These are phyloP conservation scores for Globisporangium megalacanthum DNA, from an alignment of 352 stramenopile species.

Conservation along the genomic window DNA sequence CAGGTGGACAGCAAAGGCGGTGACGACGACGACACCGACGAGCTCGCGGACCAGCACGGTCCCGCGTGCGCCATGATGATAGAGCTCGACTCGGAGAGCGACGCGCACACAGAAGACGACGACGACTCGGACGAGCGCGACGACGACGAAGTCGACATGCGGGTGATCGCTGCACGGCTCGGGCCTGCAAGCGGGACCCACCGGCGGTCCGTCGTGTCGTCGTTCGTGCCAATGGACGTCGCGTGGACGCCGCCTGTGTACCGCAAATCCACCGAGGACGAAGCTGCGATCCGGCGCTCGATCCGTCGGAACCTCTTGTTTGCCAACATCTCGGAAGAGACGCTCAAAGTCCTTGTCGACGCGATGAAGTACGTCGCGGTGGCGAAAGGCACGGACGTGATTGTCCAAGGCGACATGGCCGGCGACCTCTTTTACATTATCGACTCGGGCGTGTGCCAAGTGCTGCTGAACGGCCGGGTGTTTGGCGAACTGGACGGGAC, in stretches of 20 bases:
- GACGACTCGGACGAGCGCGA: slow-evolving; percentile 15
- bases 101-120: slow-evolving; percentile 17
- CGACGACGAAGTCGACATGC: slow-evolving; percentile 40
- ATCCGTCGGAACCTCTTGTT: slow-evolving; percentile 66
- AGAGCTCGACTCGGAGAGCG: slow-evolving; percentile 8
- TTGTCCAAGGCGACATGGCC: slow-evolving; percentile 58
- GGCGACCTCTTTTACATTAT: slow-evolving; percentile 92
- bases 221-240: slow-evolving; percentile 37
- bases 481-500: slow-evolving; percentile 55
- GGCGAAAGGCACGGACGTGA: slow-evolving; percentile 39
- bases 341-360: slow-evolving; percentile 55
- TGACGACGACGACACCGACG: slow-evolving; percentile 18
- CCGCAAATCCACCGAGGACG: slow-evolving; percentile 45
- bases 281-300: slow-evolving; percentile 44
- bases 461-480: slow-evolving; percentile 54
- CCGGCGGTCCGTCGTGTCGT: slow-evolving; percentile 54
- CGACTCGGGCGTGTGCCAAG: slow-evolving; percentile 76
- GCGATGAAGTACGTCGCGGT: slow-evolving; percentile 65
- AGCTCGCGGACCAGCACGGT: slow-evolving; percentile 8
- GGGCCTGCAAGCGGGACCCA: slow-evolving; percentile 28
- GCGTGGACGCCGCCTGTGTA: slow-evolving; percentile 50
- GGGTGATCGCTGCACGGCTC: slow-evolving; percentile 31
- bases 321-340: slow-evolving; percentile 58
- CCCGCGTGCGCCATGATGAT: background rate
- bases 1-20: slow-evolving; percentile 10